Base-by-base conservation (phyloP, 805 yeast genomes). In the Saccharomycopsis oosterbeekiorum region DNA sequence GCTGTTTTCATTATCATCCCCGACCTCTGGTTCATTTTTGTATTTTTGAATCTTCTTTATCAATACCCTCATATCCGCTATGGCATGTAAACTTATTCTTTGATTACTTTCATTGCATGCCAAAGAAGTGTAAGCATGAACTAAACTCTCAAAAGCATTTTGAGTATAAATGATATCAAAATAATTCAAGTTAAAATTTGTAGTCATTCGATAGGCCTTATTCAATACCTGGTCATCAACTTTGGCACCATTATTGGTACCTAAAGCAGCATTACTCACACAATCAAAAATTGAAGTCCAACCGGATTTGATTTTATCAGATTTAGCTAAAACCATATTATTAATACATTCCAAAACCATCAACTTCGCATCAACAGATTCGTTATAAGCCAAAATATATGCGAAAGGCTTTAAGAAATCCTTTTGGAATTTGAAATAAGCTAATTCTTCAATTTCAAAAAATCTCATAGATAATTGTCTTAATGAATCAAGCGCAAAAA, bases 361-460 rank as follows among this genome's bases (percentile, higher is more conserved):
- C 60, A 88, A 94, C 69, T 87, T 88, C 34, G 91, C 93, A 59
- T 85, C 87, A 10, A 79, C 71, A 37, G 86, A 83, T 14, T 78
- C 78, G 64, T 89, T 88, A 70, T 89, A 82, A 59, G 77, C 73
- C 67, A 94, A 79, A 24, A 91, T 85, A 70, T 85, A 85, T 66
- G 87, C 89, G 73, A 92, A 94, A 1, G 99, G 99, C 69, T 85
- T 84, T 70, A 94, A 79, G 69, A 94, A 96, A 70, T 93, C 97
- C 68, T 87, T 86, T 72, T 94, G 99, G 76, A 94, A 94, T 72
- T 88, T 91, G 79, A 94, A 94, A 69, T 96, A 97, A 0, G 97
- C 81, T 72, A 94, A 81, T 72, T 94, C 99, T 62, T 94, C 98
- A 65, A 94, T 82, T 62, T 90, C 96, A 68, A 94, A 82, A 72